phyloP scores from a whole-genome alignment of 2,329 filamentous ascomycete species.

The Aspergillus thermomutatus region DNA sequence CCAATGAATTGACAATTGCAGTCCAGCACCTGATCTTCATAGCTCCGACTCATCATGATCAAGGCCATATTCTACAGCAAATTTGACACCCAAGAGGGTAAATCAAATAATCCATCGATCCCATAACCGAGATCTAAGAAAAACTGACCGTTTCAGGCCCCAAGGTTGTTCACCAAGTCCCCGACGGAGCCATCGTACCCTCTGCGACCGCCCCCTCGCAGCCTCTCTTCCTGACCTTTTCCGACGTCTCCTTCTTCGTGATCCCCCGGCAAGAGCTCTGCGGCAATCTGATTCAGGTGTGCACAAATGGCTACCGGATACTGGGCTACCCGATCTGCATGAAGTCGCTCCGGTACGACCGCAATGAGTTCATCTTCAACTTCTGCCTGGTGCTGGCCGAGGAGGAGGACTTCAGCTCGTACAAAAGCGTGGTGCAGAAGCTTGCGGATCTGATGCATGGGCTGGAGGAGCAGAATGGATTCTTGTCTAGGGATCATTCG shows the following conservation, averaged over 20 bases:
- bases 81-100: conserved; percentile 59
- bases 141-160: conserved; percentile 44
- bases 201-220: conserved; percentile 45
- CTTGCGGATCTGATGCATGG: conserved; percentile 81
- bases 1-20: neutral
- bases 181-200: conserved; percentile 55
- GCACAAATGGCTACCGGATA: conserved; percentile 71
- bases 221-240: conserved; percentile 76
- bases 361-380: conserved; percentile 98
- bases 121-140: neutral
- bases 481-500: conserved; percentile 55
- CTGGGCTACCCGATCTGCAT: conserved; percentile 89
- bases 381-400: conserved; percentile 80
- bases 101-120: neutral
- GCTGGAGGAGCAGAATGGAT: conserved; percentile 87
- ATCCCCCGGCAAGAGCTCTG: conserved; percentile 94
- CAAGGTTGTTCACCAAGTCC: conserved; percentile 63
- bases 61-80: conserved; percentile 65
- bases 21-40: neutral
- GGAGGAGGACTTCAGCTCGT: conserved; percentile 68
- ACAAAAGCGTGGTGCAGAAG: conserved; percentile 80
- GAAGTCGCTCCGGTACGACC: conserved; percentile 73
- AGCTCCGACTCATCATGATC: conserved; percentile 47
- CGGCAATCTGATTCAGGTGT: conserved; percentile 76
- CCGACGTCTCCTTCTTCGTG: conserved; percentile 83